Conservation (phyloP, 2,329 filamentous ascomycete species). For the Uncinocarpus reesii region DNA sequence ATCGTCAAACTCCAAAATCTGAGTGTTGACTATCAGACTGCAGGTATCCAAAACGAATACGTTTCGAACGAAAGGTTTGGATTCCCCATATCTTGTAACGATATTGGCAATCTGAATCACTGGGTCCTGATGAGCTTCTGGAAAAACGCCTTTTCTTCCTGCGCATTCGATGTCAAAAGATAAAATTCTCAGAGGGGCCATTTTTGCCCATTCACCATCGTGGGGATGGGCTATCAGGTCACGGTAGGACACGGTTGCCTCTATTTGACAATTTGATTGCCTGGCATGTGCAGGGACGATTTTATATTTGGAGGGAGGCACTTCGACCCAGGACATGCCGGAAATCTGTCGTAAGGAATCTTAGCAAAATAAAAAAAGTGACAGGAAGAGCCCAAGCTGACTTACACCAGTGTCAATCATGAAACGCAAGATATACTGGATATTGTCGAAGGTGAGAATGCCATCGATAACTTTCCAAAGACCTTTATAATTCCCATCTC, state of each 20-base stretch:
- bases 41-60: constrained; percentile 93
- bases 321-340: constrained; percentile 97
- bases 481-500: constrained; percentile 75
- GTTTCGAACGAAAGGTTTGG: constrained; percentile 89
- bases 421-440: constrained; percentile 88
- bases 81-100: constrained; percentile 87
- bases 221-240: constrained; percentile 79
- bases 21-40: constrained; percentile 86
- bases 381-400: not conserved
- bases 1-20: constrained; percentile 70
- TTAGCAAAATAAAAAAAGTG: not conserved
- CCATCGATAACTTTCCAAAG: constrained; percentile 64
- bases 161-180: constrained; percentile 99
- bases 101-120: constrained; percentile 98
- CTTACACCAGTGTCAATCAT: constrained; percentile 90
- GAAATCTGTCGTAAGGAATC: constrained; percentile 51
- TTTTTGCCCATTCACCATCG: constrained; percentile 93
- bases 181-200: constrained; percentile 82
- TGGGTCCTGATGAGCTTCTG: constrained; percentile 79
- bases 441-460: constrained; percentile 87
- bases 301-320: constrained; percentile 60
- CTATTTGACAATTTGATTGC: constrained; percentile 93
- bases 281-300: constrained; percentile 56
- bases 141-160: constrained; percentile 93
- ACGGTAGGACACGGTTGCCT: constrained; percentile 71